Percentiles rank a stretch among this genome's conserved stretches.
Evolutionary conservation across 1,284 basidiomycete genomes (phyloP).

Genomic region (Pyrrhoderma lamaoense): DNA sequence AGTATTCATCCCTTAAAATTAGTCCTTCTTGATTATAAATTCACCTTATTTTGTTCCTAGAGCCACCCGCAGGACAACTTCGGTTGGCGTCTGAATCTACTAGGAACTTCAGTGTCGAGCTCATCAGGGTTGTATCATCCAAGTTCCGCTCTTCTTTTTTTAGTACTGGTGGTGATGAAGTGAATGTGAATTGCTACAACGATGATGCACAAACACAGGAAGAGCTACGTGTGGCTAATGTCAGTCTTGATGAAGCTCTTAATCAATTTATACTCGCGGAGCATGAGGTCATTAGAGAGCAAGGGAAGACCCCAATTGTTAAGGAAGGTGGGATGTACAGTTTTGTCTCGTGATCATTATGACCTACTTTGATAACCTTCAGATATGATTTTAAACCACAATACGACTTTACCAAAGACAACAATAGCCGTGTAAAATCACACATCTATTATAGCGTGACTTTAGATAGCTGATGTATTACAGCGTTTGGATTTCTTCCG

Average conservation of each 20-base stretch:
- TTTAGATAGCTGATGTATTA: too few species aligned
- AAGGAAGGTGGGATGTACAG: slow-evolving; percentile 34
- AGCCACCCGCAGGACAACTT: slow-evolving; percentile 44
- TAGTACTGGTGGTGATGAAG: slow-evolving; percentile 45
- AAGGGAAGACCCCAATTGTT: slow-evolving; percentile 38
- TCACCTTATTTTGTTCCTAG: too few species aligned
- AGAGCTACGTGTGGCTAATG: slow-evolving; percentile 23
- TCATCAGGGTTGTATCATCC: slow-evolving; percentile 26
- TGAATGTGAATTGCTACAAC: slow-evolving; percentile 36
- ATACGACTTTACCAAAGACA: slow-evolving; percentile 27
- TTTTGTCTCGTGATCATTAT: too few species aligned
- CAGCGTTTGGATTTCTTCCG: slow-evolving; percentile 42
- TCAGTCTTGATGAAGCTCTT: slow-evolving; percentile 32
- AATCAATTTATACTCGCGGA: slow-evolving; percentile 32
- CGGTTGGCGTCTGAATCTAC: slow-evolving; percentile 31
- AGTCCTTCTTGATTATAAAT: not conserved
- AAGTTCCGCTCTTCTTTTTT: slow-evolving; percentile 31
- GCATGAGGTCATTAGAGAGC: slow-evolving; percentile 28
- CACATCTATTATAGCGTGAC: not conserved
- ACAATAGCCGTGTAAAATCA: slow-evolving; percentile 31
- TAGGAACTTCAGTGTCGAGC: slow-evolving; percentile 25
- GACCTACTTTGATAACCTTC: not conserved
- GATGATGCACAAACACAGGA: slow-evolving; percentile 28
- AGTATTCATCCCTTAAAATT: not conserved
- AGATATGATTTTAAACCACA: slow-evolving; percentile 31